Evolutionary conservation across 1,284 basidiomycete species (phyloP).

Genomic region (Butyriboletus regius): DNA sequence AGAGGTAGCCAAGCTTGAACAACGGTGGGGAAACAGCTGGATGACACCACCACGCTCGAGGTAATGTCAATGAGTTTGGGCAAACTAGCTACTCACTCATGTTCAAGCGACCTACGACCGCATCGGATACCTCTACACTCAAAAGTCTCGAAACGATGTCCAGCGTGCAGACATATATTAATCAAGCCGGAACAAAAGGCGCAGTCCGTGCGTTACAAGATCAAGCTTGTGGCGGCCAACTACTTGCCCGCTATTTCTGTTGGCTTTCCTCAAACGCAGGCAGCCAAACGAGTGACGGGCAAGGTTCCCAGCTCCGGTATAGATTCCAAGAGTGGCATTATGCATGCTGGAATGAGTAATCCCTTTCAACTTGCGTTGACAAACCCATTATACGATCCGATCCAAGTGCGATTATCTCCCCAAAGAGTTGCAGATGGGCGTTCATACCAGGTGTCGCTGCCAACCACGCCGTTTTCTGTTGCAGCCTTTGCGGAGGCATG

Average conservation of each 20-base stretch:
- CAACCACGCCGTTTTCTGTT: conserved; percentile 69
- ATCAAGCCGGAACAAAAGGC: conserved; percentile 98
- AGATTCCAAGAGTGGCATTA: conserved; percentile 39
- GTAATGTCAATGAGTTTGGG: conserved; percentile 36
- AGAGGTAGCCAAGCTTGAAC: conserved; percentile 67
- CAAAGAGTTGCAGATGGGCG: conserved; percentile 46
- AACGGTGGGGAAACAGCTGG: conserved; percentile 80
- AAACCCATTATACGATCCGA: conserved; percentile 90
- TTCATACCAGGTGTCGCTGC: conserved; percentile 66
- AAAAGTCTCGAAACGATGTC: conserved; percentile 92
- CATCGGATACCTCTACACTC: conserved; percentile 84
- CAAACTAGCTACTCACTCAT: background rate
- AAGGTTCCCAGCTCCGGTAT: conserved; percentile 39
- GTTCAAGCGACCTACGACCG: conserved; percentile 69
- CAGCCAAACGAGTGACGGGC: conserved; percentile 43
- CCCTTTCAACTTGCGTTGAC: conserved; percentile 82
- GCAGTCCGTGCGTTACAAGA: conserved; percentile 88
- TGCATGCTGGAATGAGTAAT: conserved; percentile 73
- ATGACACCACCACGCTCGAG: conserved; percentile 53
- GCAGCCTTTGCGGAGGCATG: conserved; percentile 87
- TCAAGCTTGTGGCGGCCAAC: conserved; percentile 89
- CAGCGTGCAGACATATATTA: conserved; percentile 87
- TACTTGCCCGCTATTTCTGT: conserved; percentile 86
- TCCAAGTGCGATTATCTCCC: conserved; percentile 74
- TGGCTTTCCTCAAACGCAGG: conserved; percentile 52